Evolutionary conservation across 2,329 filamentous ascomycete species (phyloP).

Genomic region (Neonectria sp.): DNA sequence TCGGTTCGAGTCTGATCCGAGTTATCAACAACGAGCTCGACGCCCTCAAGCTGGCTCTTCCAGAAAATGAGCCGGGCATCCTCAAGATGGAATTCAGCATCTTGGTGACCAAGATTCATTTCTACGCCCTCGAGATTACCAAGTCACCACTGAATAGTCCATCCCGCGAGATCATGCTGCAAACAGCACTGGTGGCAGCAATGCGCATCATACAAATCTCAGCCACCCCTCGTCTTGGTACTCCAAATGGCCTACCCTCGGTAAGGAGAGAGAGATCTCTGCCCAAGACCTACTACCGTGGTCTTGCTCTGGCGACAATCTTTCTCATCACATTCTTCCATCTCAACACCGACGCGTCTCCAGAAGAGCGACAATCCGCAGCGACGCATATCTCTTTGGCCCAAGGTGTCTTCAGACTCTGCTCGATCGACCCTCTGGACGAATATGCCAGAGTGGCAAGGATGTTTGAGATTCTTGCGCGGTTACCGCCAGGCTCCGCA

Average conservation of each 20-base stretch:
- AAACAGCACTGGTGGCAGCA: conserved; percentile 26
- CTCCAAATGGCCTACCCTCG: background rate
- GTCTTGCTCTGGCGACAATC: conserved; percentile 33
- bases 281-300: conserved; percentile 37
- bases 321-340: conserved; percentile 41
- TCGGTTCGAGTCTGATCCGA: conserved; percentile 31
- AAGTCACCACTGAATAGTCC: conserved; percentile 23
- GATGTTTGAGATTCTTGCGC: conserved; percentile 33
- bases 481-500: background rate
- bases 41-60: conserved; percentile 20
- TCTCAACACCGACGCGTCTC: conserved; percentile 1
- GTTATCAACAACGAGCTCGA: conserved; percentile 36
- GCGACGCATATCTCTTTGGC: conserved; percentile 34
- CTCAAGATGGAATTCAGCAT: conserved; percentile 31
- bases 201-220: conserved; percentile 33
- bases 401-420: conserved; percentile 26
- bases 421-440: conserved; percentile 24
- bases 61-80: conserved; percentile 3
- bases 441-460: conserved; percentile 29
- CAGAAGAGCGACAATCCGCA: conserved; percentile 30
- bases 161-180: conserved; percentile 29
- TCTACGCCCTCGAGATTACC: conserved; percentile 33
- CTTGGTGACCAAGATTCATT: conserved; percentile 31
- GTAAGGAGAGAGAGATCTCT: conserved; percentile 25
- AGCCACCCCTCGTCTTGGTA: conserved; percentile 9